phyloP scores from a whole-genome alignment of 257 asterid species.

The Ehretia macrophylla region DNA sequence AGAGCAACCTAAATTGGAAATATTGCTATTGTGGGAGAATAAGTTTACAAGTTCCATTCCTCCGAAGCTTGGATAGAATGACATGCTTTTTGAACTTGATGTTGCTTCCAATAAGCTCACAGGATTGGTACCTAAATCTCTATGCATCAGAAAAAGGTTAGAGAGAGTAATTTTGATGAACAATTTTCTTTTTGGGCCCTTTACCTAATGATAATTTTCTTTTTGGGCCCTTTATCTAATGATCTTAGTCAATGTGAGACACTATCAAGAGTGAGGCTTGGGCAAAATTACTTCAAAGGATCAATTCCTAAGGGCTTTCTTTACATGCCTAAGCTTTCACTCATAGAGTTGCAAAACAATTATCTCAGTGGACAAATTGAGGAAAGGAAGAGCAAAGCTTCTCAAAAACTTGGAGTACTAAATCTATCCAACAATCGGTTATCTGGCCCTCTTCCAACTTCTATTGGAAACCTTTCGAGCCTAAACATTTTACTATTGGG shows the following conservation, averaged over 20 bases:
- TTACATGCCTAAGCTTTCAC: slow-evolving; percentile 33
- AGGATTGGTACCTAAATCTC: slow-evolving; percentile 28
- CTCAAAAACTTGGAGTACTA: slow-evolving; percentile 28
- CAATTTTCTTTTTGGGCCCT: slow-evolving; percentile 39
- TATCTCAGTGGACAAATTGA: slow-evolving; percentile 23
- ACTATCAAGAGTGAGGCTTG: slow-evolving; percentile 32
- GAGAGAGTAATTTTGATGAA: slow-evolving; percentile 31
- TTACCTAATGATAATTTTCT: no score
- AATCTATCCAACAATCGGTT: slow-evolving; percentile 30
- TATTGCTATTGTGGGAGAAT: slow-evolving; percentile 34
- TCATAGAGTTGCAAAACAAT: slow-evolving; percentile 37
- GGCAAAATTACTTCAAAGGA: no score
- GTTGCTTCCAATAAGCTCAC: slow-evolving; percentile 38
- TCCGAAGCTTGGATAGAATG: slow-evolving; percentile 29
- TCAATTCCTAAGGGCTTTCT: slow-evolving; percentile 38
- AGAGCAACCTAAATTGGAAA: slow-evolving; percentile 28
- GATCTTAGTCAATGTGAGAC: slow-evolving; percentile 27
- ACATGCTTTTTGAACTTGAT: slow-evolving; percentile 27
- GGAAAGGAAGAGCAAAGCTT: slow-evolving; percentile 7
- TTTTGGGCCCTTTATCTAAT: slow-evolving; percentile 41
- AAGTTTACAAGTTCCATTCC: slow-evolving; percentile 40
- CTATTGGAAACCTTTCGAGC: slow-evolving; percentile 29
- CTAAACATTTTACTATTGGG: slow-evolving; percentile 28
- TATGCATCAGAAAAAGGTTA: slow-evolving; percentile 27
- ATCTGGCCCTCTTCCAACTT: slow-evolving; percentile 27